phyloP scores from a whole-genome alignment of 192 early-diverging fungal genomes.

The Podila horticola region DNA sequence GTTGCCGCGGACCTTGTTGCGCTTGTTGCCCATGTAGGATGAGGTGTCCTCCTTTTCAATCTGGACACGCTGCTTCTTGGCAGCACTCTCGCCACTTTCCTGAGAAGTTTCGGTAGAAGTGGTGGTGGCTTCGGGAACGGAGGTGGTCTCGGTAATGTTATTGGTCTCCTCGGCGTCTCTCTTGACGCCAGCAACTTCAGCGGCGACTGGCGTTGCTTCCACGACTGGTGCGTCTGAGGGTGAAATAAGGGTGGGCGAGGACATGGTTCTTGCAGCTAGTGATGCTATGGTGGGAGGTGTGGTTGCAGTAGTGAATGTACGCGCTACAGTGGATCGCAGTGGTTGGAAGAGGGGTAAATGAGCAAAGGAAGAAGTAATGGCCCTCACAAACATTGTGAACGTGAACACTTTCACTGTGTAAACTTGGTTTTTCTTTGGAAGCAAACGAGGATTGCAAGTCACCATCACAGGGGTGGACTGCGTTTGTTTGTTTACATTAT shows the following conservation, averaged over 20 bases:
- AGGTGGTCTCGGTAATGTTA: background rate
- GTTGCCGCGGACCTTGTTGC: conserved; percentile 44
- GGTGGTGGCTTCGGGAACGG: background rate
- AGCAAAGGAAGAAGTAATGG: background rate
- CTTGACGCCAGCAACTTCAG: too few species aligned
- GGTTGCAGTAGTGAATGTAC: background rate
- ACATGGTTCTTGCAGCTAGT: background rate
- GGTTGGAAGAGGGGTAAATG: background rate
- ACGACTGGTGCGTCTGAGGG: background rate
- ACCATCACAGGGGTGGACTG: too few species aligned
- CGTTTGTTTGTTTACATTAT: background rate
- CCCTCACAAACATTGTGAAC: conserved; percentile 1
- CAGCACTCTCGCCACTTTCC: conserved; percentile 10
- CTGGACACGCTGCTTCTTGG: conserved; percentile 28
- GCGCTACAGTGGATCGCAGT: background rate
- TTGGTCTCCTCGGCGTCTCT: background rate
- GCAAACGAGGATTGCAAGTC: too few species aligned
- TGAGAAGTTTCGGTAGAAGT: background rate
- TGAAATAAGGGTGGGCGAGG: background rate
- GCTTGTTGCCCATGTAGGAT: conserved; percentile 33
- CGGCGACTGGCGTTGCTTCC: background rate
- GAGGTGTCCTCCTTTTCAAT: conserved; percentile 36
- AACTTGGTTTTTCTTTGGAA: too few species aligned
- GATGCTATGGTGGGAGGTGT: conserved; percentile 3
- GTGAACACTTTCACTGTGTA: too few species aligned